Evolutionary conservation across 306 rosid genomes (phyloP).

Genomic region (Gynostemma pentaphyllum): DNA sequence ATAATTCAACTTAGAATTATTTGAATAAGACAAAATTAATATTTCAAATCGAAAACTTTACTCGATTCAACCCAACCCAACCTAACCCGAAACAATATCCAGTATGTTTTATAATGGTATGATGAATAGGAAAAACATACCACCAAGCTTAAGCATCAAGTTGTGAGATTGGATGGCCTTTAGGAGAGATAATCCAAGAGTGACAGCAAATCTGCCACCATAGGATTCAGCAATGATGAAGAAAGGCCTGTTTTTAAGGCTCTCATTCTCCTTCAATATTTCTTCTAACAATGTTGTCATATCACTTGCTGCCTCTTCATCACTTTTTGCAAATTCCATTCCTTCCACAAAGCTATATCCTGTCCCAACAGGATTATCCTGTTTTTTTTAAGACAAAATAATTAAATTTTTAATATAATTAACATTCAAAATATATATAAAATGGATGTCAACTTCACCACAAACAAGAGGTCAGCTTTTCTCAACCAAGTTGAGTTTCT

Average conservation of each 20-base stretch:
- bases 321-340: conserved; percentile 45
- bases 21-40: too few species aligned
- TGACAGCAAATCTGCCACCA: conserved; percentile 83
- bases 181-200: conserved; percentile 51
- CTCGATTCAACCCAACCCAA: too few species aligned
- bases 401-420: too few species aligned
- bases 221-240: conserved; percentile 82
- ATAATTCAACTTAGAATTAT: too few species aligned
- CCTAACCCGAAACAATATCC: too few species aligned
- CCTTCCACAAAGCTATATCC: conserved; percentile 86
- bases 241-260: conserved; percentile 66
- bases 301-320: conserved; percentile 68
- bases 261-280: conserved; percentile 36
- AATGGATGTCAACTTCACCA: neutral
- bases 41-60: too few species aligned
- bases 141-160: conserved; percentile 56
- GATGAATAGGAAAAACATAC: conserved; percentile 11
- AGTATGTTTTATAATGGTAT: too few species aligned
- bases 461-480: conserved; percentile 11
- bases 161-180: conserved; percentile 41
- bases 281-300: conserved; percentile 48
- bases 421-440: too few species aligned
- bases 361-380: conserved; percentile 94
- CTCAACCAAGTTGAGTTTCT: conserved; percentile 8
- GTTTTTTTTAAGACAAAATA: neutral